phyloP scores from a whole-genome alignment of 2,329 filamentous ascomycete species.

The Venturia aucupariae region DNA sequence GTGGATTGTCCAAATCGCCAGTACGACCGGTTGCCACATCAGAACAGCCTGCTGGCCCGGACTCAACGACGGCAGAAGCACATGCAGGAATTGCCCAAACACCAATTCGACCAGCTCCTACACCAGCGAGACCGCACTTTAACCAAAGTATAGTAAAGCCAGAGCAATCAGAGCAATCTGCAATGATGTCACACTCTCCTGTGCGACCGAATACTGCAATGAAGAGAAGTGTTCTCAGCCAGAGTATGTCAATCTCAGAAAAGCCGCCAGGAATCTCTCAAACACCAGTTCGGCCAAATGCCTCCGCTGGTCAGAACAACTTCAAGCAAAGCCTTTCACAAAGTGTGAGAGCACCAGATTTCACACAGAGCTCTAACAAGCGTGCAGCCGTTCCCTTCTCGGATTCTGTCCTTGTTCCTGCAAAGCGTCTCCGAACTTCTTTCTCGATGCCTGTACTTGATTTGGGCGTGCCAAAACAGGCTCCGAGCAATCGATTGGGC shows the following conservation, averaged over 20 bases:
- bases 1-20: background rate
- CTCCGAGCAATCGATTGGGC: background rate
- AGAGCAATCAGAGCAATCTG: background rate
- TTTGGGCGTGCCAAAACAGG: background rate
- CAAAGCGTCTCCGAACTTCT: conserved; percentile 8
- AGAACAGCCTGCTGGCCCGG: background rate
- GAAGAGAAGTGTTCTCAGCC: background rate
- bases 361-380: background rate
- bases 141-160: background rate
- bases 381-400: background rate
- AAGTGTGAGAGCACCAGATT: background rate
- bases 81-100: background rate
- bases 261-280: background rate
- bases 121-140: background rate
- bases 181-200: background rate
- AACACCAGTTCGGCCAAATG: background rate
- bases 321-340: background rate
- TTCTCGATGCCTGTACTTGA: conserved; percentile 7
- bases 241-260: background rate
- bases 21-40: background rate
- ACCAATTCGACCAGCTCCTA: background rate
- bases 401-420: conserved; percentile 3
- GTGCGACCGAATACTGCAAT: background rate
- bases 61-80: background rate
- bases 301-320: background rate